Evolutionary conservation across 2,329 filamentous ascomycete species (phyloP).

Genomic region (Metarhizium guizhouense): DNA sequence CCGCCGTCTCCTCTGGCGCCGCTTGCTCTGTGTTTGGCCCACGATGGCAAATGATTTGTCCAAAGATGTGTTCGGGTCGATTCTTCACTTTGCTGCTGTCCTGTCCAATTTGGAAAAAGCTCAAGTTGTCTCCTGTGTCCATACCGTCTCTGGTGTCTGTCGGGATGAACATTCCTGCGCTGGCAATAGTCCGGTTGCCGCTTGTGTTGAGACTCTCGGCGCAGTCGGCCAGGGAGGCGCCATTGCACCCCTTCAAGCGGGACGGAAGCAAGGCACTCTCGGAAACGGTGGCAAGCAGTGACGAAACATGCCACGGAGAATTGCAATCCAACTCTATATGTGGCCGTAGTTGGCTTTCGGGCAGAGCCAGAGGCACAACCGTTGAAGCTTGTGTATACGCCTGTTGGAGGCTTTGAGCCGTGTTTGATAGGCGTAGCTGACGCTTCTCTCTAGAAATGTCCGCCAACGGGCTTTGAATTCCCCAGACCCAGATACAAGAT

Average conservation of each 20-base stretch:
- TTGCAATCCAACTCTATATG: constrained; percentile 50
- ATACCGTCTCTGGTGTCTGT: constrained; percentile 18
- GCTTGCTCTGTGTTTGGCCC: constrained; percentile 7
- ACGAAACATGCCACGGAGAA: constrained; percentile 74
- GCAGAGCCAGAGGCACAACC: constrained; percentile 64
- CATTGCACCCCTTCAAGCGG: constrained; percentile 46
- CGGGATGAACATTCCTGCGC: constrained; percentile 57
- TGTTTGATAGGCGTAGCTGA: constrained; percentile 57
- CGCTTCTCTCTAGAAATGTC: constrained; percentile 43
- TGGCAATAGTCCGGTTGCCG: constrained; percentile 72
- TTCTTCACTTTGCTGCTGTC: constrained; percentile 1
- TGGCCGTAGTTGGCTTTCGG: constrained; percentile 44
- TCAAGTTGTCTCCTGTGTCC: constrained; percentile 20
- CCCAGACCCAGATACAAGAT: constrained; percentile 79
- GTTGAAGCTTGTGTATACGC: constrained; percentile 65
- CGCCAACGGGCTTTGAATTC: constrained; percentile 54
- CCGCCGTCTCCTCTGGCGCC: constrained; percentile 3
- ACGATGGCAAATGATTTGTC: constrained; percentile 17
- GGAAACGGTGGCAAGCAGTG: constrained; percentile 64
- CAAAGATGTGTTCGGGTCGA: constrained; percentile 18
- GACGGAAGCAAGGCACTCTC: constrained; percentile 74
- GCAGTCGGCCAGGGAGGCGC: constrained; percentile 49
- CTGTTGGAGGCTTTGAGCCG: constrained; percentile 60
- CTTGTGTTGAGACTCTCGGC: constrained; percentile 61
- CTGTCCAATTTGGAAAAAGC: constrained; percentile 21